These are phyloP conservation scores for Podosphaera fusca DNA, from an alignment of 2,329 filamentous ascomycete species.

Conservation along the genomic window DNA sequence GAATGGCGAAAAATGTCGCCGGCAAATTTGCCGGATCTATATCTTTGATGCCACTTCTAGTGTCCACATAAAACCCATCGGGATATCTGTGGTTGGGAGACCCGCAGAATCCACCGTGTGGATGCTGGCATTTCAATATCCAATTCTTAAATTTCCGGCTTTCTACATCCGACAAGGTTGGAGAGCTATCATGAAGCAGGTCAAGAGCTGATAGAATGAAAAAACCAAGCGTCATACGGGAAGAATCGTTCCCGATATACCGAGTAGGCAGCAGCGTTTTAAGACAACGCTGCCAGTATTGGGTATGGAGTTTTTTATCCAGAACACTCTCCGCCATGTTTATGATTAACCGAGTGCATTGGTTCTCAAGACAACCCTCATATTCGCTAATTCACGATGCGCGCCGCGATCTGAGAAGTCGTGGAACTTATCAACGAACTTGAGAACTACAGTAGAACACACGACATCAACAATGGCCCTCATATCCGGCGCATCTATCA, in stretches of 20 bases:
- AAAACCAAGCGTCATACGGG: conserved; percentile 69
- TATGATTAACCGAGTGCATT: neutral
- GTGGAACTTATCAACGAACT: too few species aligned
- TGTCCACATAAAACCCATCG: conserved; percentile 14
- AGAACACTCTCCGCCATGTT: conserved; percentile 19
- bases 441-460: neutral
- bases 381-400: neutral
- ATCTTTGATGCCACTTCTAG: conserved; percentile 23
- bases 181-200: conserved; percentile 41
- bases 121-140: conserved; percentile 72
- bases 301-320: conserved; percentile 47
- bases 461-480: conserved; percentile 38
- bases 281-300: conserved; percentile 82
- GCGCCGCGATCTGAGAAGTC: too few species aligned
- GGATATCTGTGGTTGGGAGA: conserved; percentile 42
- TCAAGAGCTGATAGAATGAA: conserved; percentile 77
- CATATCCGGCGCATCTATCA: conserved; percentile 57
- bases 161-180: conserved; percentile 27
- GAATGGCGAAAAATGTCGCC: conserved; percentile 71
- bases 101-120: conserved; percentile 69
- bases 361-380: neutral
- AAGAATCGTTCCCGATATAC: conserved; percentile 78
- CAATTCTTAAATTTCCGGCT: conserved; percentile 36
- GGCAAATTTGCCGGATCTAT: conserved; percentile 68
- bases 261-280: conserved; percentile 55